A percentile compares a stretch with the other conserved stretches of the same genome.
Conservation (phyloP, 2,329 filamentous ascomycete species). For the Salinomyces thailandicus region DNA sequence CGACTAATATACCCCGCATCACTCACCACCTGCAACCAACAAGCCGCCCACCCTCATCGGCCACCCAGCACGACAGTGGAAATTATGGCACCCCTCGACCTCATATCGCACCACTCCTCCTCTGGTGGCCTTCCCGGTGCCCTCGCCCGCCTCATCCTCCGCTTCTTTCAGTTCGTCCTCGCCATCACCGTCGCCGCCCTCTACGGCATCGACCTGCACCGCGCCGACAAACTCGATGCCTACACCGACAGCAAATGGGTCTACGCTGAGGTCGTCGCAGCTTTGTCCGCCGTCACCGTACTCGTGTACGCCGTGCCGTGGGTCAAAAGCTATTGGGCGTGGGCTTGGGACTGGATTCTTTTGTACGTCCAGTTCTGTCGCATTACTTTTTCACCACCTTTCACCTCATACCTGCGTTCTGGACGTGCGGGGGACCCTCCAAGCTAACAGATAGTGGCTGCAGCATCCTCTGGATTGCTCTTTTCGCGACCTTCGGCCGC, state of each 20-base stretch:
- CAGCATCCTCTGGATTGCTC: slow-evolving; percentile 61
- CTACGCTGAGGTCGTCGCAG: slow-evolving; percentile 63
- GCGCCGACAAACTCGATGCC: slow-evolving; percentile 39
- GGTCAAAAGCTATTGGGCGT: slow-evolving; percentile 42
- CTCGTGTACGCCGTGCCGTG: slow-evolving; percentile 55
- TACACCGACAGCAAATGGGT: slow-evolving; percentile 62
- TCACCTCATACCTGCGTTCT: not conserved
- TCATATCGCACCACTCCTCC: slow-evolving; percentile 14
- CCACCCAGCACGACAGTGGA: too few species aligned
- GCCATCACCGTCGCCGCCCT: slow-evolving; percentile 68
- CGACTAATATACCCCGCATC: not conserved
- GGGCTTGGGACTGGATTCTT: slow-evolving; percentile 60
- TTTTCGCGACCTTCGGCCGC: slow-evolving; percentile 75
- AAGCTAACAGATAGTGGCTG: not conserved
- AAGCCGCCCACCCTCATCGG: not conserved
- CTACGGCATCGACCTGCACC: slow-evolving; percentile 59
- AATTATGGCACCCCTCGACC: slow-evolving; percentile 20
- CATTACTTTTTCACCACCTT: too few species aligned
- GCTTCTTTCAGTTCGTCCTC: slow-evolving; percentile 66
- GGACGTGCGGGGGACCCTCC: not conserved
- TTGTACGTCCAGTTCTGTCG: slow-evolving; percentile 33
- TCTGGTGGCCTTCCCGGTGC: slow-evolving; percentile 25
- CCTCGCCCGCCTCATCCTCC: slow-evolving; percentile 48
- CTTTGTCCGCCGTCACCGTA: slow-evolving; percentile 52
- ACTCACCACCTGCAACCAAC: slow-evolving; percentile 6